Base-by-base conservation (phyloP, 345 rosid genomes). In the Noccaea caerulescens region DNA sequence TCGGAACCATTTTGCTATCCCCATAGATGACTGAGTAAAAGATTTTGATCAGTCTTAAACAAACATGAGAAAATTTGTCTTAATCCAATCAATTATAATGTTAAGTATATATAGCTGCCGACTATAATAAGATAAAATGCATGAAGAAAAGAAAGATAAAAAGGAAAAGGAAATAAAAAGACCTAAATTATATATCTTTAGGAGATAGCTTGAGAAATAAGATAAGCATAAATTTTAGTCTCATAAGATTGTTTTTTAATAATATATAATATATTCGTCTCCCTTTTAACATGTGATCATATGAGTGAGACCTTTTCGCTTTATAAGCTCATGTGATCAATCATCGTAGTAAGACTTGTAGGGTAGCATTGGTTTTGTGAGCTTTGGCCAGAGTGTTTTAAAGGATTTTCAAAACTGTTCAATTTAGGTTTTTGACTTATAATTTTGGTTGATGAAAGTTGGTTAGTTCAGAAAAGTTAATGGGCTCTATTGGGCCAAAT, bases 191-290 rank as follows among this genome's bases (percentile, higher is more conserved):
- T 74, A 37, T 43, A 37, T 51, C 18, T 60, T 58, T 67, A n/a
- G 42, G 58, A 7, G 70, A 54, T 75, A 68, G 70, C 79, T 69
- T 75, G 75, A 69, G 74, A 75, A 62, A 75, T 46, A 75, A 68
- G 75, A 37, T 39, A 75, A 63, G 75, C 27, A 75, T 68, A 54
- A 43, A 2, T 52, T 60, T 49, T 13, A 52, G 11, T 37, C n/a
- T 58, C 23, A 6, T 43, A 33, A 18, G 5, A n/a, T 20, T 36
- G 10, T 54, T 55, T 9, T 46, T 23, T 4, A 13, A 8, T 18
- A 30, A 20, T 20, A 25, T 25, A 25, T 0, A 1, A 2, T 25
- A 27, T 27, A 27, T 27, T 53, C 7, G 6, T 41, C 55, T 44
- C 10, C 43, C 53, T 66, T 66, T 73, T 52, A 58, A 32, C 72